Evolutionary conservation across 139 green algal genomes (phyloP).

Genomic region (Zygnema circumcarinatum): DNA sequence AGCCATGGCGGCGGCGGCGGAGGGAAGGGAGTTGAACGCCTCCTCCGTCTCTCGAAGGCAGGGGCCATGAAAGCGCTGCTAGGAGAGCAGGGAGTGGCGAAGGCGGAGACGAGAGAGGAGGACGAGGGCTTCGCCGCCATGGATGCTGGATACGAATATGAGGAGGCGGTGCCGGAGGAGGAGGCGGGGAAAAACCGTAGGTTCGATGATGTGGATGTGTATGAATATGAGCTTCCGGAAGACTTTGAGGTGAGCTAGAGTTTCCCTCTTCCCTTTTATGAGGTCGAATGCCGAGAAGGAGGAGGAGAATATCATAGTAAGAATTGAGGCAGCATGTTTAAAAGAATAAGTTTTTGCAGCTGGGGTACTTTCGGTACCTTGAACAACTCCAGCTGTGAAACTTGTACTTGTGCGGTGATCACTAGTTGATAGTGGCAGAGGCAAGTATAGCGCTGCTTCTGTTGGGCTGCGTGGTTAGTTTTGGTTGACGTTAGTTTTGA

Average conservation of each 20-base stretch:
- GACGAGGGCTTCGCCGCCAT: conserved; percentile 16
- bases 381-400: too few relatives aligned
- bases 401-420: too few relatives aligned
- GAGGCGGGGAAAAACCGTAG: conserved; percentile 33
- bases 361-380: too few relatives aligned
- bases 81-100: neutral
- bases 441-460: too few relatives aligned
- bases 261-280: neutral
- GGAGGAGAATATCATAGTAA: neutral
- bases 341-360: too few relatives aligned
- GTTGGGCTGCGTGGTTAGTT: too few relatives aligned
- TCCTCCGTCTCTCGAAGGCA: too few relatives aligned
- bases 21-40: too few relatives aligned
- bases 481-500: too few relatives aligned
- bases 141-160: conserved; percentile 49
- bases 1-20: neutral
- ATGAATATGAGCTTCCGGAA: conserved; percentile 86
- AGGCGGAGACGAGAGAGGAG: neutral
- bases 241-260: conserved; percentile 77
- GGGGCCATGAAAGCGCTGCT: too few relatives aligned
- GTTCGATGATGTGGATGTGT: conserved; percentile 81
- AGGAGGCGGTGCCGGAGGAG: conserved; percentile 44
- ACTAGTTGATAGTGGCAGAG: too few relatives aligned
- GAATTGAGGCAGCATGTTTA: too few relatives aligned
- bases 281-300: neutral